Evolutionary conservation across 371 early-diverging fungal genomes (phyloP).

Genomic region (Actinomortierella ambigua): DNA sequence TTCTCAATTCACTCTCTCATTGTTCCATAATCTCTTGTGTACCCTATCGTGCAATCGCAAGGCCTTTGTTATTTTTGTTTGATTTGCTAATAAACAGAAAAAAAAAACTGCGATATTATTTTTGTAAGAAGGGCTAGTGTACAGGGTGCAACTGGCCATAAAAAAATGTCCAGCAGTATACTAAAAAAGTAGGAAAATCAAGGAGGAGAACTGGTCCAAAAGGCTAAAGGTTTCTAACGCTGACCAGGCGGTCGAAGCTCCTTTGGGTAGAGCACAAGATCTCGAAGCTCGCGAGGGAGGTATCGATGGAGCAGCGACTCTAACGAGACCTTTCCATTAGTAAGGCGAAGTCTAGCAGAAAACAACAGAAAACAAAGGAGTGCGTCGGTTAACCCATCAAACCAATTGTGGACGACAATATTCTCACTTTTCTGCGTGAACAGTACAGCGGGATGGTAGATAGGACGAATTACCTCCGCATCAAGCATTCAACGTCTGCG

Average conservation of each 20-base stretch:
- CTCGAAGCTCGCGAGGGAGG: conserved; percentile 36
- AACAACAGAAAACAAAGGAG: neutral
- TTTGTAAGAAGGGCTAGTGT: neutral
- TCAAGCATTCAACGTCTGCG: conserved; percentile 33
- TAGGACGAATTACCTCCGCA: conserved; percentile 40
- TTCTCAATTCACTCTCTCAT: no score
- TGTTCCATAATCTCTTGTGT: no score
- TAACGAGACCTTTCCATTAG: conserved; percentile 27
- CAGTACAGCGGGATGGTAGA: no score
- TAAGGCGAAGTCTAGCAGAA: conserved; percentile 19
- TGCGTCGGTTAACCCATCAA: neutral
- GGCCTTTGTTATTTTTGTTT: no score
- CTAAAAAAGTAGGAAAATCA: no score
- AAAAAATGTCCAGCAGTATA: no score
- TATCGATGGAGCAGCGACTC: conserved; percentile 42
- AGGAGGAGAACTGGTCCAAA: no score
- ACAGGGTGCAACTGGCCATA: neutral
- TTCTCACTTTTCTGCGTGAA: neutral
- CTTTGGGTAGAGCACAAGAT: conserved; percentile 36
- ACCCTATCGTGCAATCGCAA: no score
- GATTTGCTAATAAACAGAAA: no score
- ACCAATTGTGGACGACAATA: neutral
- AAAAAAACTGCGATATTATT: no score
- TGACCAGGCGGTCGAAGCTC: conserved; percentile 24
- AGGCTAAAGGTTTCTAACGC: conserved; percentile 9